Conservation (phyloP, 2,329 filamentous ascomycete species). For the Tricladium varicosporioides region DNA sequence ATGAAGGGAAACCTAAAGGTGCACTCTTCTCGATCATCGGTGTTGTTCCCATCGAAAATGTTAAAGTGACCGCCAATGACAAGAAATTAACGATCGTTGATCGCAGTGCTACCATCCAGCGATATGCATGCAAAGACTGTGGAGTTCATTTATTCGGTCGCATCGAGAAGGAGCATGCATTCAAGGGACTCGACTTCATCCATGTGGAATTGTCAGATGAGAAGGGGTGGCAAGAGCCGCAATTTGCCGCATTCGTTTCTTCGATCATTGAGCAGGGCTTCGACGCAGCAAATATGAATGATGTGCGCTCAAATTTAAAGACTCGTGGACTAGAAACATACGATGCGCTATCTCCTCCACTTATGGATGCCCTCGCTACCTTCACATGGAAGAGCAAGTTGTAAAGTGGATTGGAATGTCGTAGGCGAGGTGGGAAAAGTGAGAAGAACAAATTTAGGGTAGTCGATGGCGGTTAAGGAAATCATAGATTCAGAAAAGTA, state of each 20-base stretch:
- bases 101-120: constrained; percentile 54
- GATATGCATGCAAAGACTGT: constrained; percentile 59
- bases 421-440: too few relatives aligned
- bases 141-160: constrained; percentile 63
- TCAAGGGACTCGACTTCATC: constrained; percentile 69
- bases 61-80: constrained; percentile 55
- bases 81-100: constrained; percentile 58
- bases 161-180: constrained; percentile 62
- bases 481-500: too few relatives aligned
- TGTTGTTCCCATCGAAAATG: constrained; percentile 54
- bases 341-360: constrained; percentile 56
- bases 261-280: constrained; percentile 69
- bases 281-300: constrained; percentile 51
- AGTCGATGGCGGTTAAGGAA: too few relatives aligned
- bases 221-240: constrained; percentile 69
- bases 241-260: constrained; percentile 67
- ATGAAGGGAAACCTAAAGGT: constrained; percentile 55
- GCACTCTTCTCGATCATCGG: constrained; percentile 64
- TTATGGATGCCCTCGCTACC: constrained; percentile 62
- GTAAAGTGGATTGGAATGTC: too few relatives aligned
- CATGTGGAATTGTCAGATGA: constrained; percentile 59
- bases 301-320: constrained; percentile 53
- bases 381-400: constrained; percentile 47
- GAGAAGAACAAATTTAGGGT: too few relatives aligned
- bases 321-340: constrained; percentile 58